A percentile compares a stretch with the other conserved stretches of the same genome.
phyloP scores from a whole-genome alignment of 768 basidiomycete genomes.

The Infundibulicybe gibba region DNA sequence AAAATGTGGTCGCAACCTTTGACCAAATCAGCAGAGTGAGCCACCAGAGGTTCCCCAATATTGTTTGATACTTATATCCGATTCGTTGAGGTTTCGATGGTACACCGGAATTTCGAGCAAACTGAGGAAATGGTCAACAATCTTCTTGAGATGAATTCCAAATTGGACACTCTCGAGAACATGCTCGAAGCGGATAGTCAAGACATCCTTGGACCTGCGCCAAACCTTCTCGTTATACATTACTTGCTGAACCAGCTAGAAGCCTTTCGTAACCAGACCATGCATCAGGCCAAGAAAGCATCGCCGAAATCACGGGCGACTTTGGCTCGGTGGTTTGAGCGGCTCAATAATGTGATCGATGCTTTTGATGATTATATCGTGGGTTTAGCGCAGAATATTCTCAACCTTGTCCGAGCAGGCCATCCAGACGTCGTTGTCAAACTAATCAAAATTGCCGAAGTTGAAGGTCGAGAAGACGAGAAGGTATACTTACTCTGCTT shows the following conservation, averaged over 20 bases:
- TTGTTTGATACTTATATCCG: neutral
- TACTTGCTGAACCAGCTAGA: conserved; percentile 91
- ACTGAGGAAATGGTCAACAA: conserved; percentile 96
- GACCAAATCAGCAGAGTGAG: conserved; percentile 93
- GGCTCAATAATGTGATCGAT: conserved; percentile 73
- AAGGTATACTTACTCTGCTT: conserved; percentile 50
- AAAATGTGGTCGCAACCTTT: conserved; percentile 78
- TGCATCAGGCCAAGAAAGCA: conserved; percentile 90
- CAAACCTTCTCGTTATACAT: conserved; percentile 87
- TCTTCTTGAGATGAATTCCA: conserved; percentile 86
- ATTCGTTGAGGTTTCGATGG: conserved; percentile 78
- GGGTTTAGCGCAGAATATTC: conserved; percentile 70
- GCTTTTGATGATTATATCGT: conserved; percentile 86
- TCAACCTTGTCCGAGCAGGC: conserved; percentile 76
- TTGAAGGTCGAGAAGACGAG: conserved; percentile 92
- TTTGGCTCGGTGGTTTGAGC: conserved; percentile 78
- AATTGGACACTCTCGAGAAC: conserved; percentile 73
- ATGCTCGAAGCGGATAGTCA: conserved; percentile 73
- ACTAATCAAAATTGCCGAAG: conserved; percentile 88
- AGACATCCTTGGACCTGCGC: conserved; percentile 82
- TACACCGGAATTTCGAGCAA: conserved; percentile 92
- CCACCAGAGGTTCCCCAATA: conserved; percentile 5
- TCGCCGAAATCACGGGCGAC: conserved; percentile 64
- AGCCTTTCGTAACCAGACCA: conserved; percentile 88
- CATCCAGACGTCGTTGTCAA: conserved; percentile 86